Base-by-base conservation (phyloP, 306 rosid species). In the Quercus alba region DNA sequence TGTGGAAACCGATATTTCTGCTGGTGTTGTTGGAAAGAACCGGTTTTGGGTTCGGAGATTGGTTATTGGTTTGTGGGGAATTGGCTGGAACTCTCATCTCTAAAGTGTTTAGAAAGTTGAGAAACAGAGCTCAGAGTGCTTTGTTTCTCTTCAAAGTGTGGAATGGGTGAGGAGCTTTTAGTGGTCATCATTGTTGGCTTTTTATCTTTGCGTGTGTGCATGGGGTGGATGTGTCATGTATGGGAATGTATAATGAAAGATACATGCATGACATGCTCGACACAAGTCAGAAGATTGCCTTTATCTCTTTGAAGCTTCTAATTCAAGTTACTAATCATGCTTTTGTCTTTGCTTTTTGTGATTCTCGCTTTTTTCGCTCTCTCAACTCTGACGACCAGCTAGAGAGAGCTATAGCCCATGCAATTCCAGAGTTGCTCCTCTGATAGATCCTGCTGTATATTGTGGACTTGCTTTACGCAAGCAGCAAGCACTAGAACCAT, bases 31-130 rank as follows among this genome's bases (percentile, higher is more conserved):
- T 70, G 64, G 68, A 73, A 78, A 74, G 70, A 26, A 28, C 82
- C 69, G 88, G 81, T 81, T 82, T 85, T 17, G 82, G 85, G 77
- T 66, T 84, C 18, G 67, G 70, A 59, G 84, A 83, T 33, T 73
- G 88, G 73, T 76, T 41, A 41, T 41, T 81, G 83, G 12, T 41
- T 15, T 81, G 90, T 41, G 93, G 78, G 73, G 90, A 70, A 55
- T 83, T 77, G 75, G 85, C 79, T 46, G 97, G 92, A 82, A 91
- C 95, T 92, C 93, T 94, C 97, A 94, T 94, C 44, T 75, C 88
- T 86, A 26, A 62, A 33, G 14, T 23, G 18, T 33, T 55, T n/a
- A 44, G 62, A 67, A 31, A 4, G 51, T 25, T 25, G 25, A 20
- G 35, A n/a, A 67, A 68, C 72, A 49, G 72, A n/a, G 70, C 15